These are phyloP conservation scores for Triticum monococcum DNA, from an alignment of 176 grass and related monocot species.

Conservation along the genomic window DNA sequence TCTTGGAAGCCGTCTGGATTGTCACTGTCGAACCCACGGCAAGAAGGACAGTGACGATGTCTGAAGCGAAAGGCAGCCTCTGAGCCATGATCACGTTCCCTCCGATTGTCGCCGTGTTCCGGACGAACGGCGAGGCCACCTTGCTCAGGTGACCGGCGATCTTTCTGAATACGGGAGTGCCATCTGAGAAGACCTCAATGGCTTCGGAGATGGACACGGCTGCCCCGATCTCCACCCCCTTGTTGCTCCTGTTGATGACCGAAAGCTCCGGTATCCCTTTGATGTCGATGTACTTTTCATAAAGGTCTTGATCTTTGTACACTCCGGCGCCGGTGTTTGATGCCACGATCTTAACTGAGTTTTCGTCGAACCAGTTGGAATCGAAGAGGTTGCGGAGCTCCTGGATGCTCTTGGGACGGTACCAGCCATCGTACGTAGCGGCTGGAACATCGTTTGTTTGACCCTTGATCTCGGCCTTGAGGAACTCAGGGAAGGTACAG, in stretches of 20 bases:
- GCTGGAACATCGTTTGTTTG: neutral
- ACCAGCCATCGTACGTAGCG: conserved; percentile 33
- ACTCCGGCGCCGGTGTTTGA: conserved; percentile 81
- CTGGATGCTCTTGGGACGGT: conserved; percentile 50
- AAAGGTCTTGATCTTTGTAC: conserved; percentile 61
- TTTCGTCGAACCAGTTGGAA: conserved; percentile 34
- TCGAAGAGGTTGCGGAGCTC: conserved; percentile 52
- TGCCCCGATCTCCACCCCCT: conserved; percentile 68
- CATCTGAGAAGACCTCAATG: conserved; percentile 62
- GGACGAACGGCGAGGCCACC: conserved; percentile 64
- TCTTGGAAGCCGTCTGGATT: conserved; percentile 53
- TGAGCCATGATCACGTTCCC: conserved; percentile 88
- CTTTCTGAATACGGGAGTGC: conserved; percentile 51
- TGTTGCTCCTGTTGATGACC: conserved; percentile 36
- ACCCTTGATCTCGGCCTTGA: conserved; percentile 70
- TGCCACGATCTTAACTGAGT: conserved; percentile 59
- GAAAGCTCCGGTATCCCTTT: conserved; percentile 63
- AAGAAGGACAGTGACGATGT: conserved; percentile 77
- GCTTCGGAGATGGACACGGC: conserved; percentile 65
- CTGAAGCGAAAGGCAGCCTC: conserved; percentile 53
- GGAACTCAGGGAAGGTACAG: conserved; percentile 73
- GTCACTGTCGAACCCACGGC: conserved; percentile 49
- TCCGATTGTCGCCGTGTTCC: conserved; percentile 78
- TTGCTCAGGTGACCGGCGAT: conserved; percentile 66
- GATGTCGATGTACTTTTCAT: conserved; percentile 68